Base-by-base conservation (phyloP, 495 filamentous ascomycete genomes). In the Tuber calosporum region DNA sequence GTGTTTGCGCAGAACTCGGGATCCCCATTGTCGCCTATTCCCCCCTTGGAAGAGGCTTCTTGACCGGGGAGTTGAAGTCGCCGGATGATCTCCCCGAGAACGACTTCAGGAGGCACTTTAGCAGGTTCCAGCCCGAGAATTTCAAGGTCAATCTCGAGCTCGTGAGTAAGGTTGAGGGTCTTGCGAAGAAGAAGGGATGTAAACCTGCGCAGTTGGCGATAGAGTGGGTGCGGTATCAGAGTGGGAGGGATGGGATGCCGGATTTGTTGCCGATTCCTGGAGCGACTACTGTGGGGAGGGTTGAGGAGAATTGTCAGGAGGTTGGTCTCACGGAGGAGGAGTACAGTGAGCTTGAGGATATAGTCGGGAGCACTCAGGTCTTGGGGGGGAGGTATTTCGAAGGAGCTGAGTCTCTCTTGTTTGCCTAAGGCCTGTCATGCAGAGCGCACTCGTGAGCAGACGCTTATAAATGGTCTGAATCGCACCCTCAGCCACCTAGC, bases 161-260 rank as follows among this genome's bases (percentile, higher is more conserved):
- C 17, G 88, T 90, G 43, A 77, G 85, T 4, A 86, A 89, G 74
- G 83, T 97, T 40, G 85, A 89, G 75, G 85, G 85, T 67, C 77
- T 97, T 69, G 92, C 93, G 7, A 78, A 83, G 74, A 83, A 85
- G 75, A 96, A 94, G 84, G 88, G 87, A 19, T 87, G 87, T 76
- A 92, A 90, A 17, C 85, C 90, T 0, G 88, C 88, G 3, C 93
- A 97, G 84, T 83, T 97, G 45, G 93, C 92, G 17, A 84, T 97
- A 71, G 87, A 84, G 34, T 97, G 94, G 93, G 88, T 91, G 58
- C 87, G 76, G 83, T 83, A 68, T 83, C 88, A 81, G 86, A 86
- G 37, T 81, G 84, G 6, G 83, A 87, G 58, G 82, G 84, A 67
- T 38, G 76, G 74, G 8, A 69, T 70, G 41, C 77, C 75, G 9